phyloP scores from a whole-genome alignment of 495 filamentous ascomycete genomes.

The Xylaria venustula region DNA sequence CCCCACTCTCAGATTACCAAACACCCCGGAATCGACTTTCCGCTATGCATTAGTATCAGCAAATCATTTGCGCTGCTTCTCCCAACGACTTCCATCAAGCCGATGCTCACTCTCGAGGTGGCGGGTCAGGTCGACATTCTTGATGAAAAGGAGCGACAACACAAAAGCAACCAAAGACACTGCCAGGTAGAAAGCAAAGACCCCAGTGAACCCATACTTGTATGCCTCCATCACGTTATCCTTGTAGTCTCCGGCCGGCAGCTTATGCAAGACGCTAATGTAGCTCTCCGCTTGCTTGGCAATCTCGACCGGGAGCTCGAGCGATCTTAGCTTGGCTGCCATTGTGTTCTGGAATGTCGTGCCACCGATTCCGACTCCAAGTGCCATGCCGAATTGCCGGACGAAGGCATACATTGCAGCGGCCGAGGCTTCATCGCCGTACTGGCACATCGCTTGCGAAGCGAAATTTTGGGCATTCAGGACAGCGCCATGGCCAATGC shows the following conservation, averaged over 20 bases:
- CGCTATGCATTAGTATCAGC: no score
- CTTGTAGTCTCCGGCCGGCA: slow-evolving; percentile 30
- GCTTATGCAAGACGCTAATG: slow-evolving; percentile 39
- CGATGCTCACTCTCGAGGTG: slow-evolving; percentile 18
- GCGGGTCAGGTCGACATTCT: slow-evolving; percentile 19
- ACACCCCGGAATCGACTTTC: no score
- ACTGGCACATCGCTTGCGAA: slow-evolving; percentile 50
- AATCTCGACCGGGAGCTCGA: slow-evolving; percentile 37
- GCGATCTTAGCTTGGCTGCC: slow-evolving; percentile 39
- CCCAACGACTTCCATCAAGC: slow-evolving; percentile 15
- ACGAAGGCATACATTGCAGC: slow-evolving; percentile 60
- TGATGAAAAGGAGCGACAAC: slow-evolving; percentile 16
- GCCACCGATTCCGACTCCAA: slow-evolving; percentile 63
- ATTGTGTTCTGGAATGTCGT: slow-evolving; percentile 61
- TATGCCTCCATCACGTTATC: slow-evolving; percentile 34
- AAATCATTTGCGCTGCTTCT: neutral
- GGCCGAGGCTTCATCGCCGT: slow-evolving; percentile 53
- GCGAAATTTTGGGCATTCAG: slow-evolving; percentile 51
- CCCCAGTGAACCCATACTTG: slow-evolving; percentile 26
- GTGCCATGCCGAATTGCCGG: slow-evolving; percentile 59
- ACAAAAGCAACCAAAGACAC: slow-evolving; percentile 17
- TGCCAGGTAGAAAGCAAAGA: slow-evolving; percentile 18
- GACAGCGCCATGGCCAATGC: slow-evolving; percentile 54
- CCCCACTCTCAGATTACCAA: no score
- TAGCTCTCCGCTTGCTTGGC: slow-evolving; percentile 47